phyloP scores from a whole-genome alignment of 108 stramenopile species.

The Cyclostephanos invisitatus region DNA sequence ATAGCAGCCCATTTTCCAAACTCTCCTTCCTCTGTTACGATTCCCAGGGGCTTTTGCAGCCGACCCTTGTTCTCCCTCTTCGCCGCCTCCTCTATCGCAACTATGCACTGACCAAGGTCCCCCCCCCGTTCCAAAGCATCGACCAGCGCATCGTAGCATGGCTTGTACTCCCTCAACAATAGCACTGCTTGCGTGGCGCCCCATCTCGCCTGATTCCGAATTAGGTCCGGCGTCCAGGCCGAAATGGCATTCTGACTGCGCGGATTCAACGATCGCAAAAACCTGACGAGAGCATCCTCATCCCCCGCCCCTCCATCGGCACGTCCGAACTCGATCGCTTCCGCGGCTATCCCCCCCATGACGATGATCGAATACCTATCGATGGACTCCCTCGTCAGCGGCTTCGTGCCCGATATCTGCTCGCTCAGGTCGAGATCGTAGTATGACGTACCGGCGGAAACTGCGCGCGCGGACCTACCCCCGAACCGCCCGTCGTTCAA shows the following conservation, averaged over 20 bases:
- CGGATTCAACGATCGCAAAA: conserved; percentile 61
- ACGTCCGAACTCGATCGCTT: conserved; percentile 77
- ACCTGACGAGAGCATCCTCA: conserved; percentile 84
- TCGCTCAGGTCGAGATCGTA: conserved; percentile 80
- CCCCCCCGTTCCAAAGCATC: conserved; percentile 81
- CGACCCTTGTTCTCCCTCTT: conserved; percentile 51
- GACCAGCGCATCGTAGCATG: conserved; percentile 83
- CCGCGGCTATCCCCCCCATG: conserved; percentile 95
- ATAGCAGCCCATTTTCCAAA: conserved; percentile 58
- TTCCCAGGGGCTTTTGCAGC: conserved; percentile 64
- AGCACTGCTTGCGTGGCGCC: conserved; percentile 81
- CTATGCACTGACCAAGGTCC: conserved; percentile 76
- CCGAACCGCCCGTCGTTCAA: conserved; percentile 78
- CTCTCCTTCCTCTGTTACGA: conserved; percentile 61
- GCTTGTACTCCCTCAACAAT: conserved; percentile 75
- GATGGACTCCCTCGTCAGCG: conserved; percentile 74
- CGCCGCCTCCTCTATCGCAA: conserved; percentile 85
- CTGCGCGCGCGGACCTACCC: conserved; percentile 37
- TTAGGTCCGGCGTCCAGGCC: conserved; percentile 51
- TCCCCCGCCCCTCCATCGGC: conserved; percentile 94
- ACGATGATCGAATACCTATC: conserved; percentile 92
- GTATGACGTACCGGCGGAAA: conserved; percentile 89
- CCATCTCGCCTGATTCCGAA: conserved; percentile 88
- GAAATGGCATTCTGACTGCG: conserved; percentile 57
- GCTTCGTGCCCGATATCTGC: conserved; percentile 59